phyloP scores from a whole-genome alignment of 2,329 filamentous ascomycete species.

The Huntiella decipiens region DNA sequence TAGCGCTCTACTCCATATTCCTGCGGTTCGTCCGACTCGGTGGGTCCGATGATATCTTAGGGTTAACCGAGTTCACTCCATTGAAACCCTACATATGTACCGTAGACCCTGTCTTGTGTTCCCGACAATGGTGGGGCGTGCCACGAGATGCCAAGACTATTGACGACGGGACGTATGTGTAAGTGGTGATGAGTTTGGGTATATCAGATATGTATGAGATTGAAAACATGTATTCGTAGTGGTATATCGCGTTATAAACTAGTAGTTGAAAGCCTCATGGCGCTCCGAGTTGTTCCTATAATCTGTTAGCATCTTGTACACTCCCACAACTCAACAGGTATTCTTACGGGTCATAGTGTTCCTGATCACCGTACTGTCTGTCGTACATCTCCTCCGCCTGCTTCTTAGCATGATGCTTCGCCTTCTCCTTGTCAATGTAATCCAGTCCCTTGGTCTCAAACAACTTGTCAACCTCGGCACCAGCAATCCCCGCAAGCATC shows the following conservation, averaged over 20 bases:
- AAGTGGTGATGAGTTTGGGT: too few species aligned
- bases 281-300: slow-evolving; percentile 3
- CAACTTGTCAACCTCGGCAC: slow-evolving; percentile 58
- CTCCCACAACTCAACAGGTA: not conserved
- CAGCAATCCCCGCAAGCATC: slow-evolving; percentile 50
- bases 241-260: not conserved
- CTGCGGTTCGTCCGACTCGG: too few species aligned
- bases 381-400: slow-evolving; percentile 43
- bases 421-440: slow-evolving; percentile 35
- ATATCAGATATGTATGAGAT: too few species aligned
- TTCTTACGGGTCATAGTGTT: slow-evolving; percentile 40
- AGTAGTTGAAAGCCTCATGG: slow-evolving; percentile 9
- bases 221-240: too few species aligned
- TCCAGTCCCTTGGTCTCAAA: slow-evolving; percentile 52
- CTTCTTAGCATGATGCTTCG: slow-evolving; percentile 38
- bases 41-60: too few species aligned
- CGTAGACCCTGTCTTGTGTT: too few species aligned
- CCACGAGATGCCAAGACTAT: too few species aligned
- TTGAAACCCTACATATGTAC: too few species aligned
- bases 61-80: too few species aligned
- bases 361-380: slow-evolving; percentile 34
- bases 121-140: too few species aligned
- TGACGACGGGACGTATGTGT: too few species aligned
- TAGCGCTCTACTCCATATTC: too few species aligned
- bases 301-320: not conserved